Conservation (phyloP, 148 eudicot genomes). For the Fagopyrum esculentum region DNA sequence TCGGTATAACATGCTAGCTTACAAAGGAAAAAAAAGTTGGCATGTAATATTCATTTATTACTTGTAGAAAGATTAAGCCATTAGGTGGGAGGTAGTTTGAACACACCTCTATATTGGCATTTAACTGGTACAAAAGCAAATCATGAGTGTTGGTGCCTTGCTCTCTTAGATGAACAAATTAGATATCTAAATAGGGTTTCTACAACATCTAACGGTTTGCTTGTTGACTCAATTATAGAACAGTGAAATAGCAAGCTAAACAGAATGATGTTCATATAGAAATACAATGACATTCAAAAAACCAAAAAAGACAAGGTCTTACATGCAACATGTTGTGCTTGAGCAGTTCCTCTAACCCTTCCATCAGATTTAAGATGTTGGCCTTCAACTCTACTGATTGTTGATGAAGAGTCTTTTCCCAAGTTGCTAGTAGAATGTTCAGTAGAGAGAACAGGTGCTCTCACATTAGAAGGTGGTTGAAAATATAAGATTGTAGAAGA, state of each 20-base stretch:
- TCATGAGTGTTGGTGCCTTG: not conserved
- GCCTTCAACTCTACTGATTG: conserved; percentile 42
- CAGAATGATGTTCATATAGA: not conserved
- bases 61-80: not conserved
- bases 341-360: conserved; percentile 45
- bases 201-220: not conserved
- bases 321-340: conserved; percentile 53
- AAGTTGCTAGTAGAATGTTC: conserved; percentile 33
- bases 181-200: not conserved
- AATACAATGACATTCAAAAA: not conserved
- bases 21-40: not conserved
- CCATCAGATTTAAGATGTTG: conserved; percentile 47
- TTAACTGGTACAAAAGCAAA: not conserved
- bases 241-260: not conserved
- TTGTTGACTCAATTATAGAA: not conserved
- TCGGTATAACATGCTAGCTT: not conserved
- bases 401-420: conserved; percentile 36
- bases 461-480: conserved; percentile 48
- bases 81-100: not conserved
- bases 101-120: not conserved
- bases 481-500: conserved; percentile 44
- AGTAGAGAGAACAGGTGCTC: conserved; percentile 33
- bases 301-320: not conserved
- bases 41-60: not conserved
- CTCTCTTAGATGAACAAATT: not conserved